These are phyloP conservation scores for Aspergillus wentii DNA, from an alignment of 495 filamentous ascomycete genomes.

Conservation along the genomic window DNA sequence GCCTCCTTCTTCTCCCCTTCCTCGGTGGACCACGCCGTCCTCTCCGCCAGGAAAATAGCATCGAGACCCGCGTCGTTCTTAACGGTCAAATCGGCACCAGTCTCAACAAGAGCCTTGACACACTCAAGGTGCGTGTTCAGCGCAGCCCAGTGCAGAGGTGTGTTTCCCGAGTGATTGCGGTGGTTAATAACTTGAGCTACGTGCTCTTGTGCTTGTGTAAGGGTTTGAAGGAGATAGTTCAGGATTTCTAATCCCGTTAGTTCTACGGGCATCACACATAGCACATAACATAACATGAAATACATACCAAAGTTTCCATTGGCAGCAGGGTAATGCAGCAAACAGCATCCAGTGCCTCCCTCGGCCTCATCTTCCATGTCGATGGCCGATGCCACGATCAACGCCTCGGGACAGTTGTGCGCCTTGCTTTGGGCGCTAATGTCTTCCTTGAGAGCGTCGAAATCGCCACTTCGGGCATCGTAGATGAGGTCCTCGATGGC, in stretches of 20 bases:
- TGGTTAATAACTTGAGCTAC: constrained; percentile 50
- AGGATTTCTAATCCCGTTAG: constrained; percentile 41
- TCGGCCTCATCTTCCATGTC: constrained; percentile 68
- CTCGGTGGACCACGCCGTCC: constrained; percentile 41
- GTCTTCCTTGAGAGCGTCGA: constrained; percentile 58
- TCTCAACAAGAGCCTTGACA: constrained; percentile 69
- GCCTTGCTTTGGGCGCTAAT: constrained; percentile 53
- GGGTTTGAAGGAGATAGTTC: constrained; percentile 39
- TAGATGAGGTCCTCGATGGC: constrained; percentile 87
- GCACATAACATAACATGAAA: neutral
- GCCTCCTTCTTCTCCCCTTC: constrained; percentile 16
- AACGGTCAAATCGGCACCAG: constrained; percentile 67
- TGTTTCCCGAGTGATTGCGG: constrained; percentile 77
- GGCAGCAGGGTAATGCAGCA: constrained; percentile 83
- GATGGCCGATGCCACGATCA: constrained; percentile 59
- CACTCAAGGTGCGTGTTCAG: constrained; percentile 78
- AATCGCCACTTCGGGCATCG: constrained; percentile 69
- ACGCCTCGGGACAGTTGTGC: constrained; percentile 42
- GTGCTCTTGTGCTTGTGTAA: constrained; percentile 20
- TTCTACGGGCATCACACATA: neutral
- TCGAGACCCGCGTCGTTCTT: constrained; percentile 81
- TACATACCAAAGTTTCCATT: constrained; percentile 76
- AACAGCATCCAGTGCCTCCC: constrained; percentile 39
- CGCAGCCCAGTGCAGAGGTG: constrained; percentile 86
- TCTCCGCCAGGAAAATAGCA: constrained; percentile 78